Evolutionary conservation across 306 rosid genomes (phyloP).

Genomic region (Pachyrhizus erosus): DNA sequence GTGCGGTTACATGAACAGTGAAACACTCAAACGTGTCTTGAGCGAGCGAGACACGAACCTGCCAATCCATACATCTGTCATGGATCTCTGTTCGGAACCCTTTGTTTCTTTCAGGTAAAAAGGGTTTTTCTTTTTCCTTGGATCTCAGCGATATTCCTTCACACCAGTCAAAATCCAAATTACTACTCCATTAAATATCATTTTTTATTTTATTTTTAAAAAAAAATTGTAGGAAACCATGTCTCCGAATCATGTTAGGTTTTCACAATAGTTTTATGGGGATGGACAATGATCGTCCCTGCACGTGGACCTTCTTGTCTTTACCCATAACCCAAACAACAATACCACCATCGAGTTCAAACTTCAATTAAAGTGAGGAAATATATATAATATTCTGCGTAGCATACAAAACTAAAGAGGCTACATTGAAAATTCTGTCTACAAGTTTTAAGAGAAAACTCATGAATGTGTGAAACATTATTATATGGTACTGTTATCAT

Average conservation of each 20-base stretch:
- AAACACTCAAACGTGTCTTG: conserved; percentile 60
- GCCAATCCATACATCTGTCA: conserved; percentile 51
- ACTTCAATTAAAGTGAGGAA: conserved; percentile 45
- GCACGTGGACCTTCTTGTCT: conserved; percentile 75
- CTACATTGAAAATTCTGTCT: conserved; percentile 31
- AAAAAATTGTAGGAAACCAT: conserved; percentile 33
- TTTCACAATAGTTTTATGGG: conserved; percentile 53
- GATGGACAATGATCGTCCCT: conserved; percentile 71
- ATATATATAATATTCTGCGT: conserved; percentile 36
- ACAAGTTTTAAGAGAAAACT: conserved; percentile 29
- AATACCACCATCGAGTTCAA: conserved; percentile 60
- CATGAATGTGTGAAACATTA: neutral
- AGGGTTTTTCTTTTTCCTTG: conserved; percentile 23
- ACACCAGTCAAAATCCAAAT: conserved; percentile 49
- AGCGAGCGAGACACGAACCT: conserved; percentile 58
- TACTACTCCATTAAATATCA: conserved; percentile 31
- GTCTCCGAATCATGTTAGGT: conserved; percentile 46
- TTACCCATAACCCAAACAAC: conserved; percentile 56
- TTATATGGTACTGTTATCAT: too few relatives aligned
- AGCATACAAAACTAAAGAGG: conserved; percentile 46
- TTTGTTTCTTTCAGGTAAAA: conserved; percentile 50
- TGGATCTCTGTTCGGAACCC: conserved; percentile 47
- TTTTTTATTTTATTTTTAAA: neutral
- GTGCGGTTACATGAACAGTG: conserved; percentile 50
- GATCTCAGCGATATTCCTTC: conserved; percentile 54